Base-by-base conservation (phyloP, 2,329 filamentous ascomycete genomes). In the Ramularia collo-cygni region DNA sequence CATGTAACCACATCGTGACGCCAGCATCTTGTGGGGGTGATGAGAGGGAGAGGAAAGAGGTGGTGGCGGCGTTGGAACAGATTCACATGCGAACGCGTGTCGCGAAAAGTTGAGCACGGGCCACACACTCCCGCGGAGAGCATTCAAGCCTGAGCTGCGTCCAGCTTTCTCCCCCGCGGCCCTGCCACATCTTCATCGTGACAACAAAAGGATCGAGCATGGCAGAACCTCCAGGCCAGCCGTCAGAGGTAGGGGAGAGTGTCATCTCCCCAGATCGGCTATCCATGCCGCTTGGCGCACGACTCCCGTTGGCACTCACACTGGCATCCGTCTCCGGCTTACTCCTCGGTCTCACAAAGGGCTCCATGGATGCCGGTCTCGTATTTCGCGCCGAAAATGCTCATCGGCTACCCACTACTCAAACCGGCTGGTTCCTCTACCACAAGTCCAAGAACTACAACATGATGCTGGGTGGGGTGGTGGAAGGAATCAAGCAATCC, bases 381-480 rank as follows among this genome's bases (percentile, higher is more conserved):
- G 83, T 84, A 28, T 98, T 95, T 68, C 83, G 90, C 40, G 92
- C 92, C 44, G 92, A 98, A 66, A 94, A 98, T 60, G 88, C 92
- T 1, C 92, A 98, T 70, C 85, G 90, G 51, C 79, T 95, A 47
- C 92, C 92, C 14, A 80, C 77, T 3, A 81, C 81, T 1, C 81
- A 85, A 17, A 78, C 81, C 2, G 90, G 88, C 13, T 98, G 92
- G 92, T 98, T 90, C 61, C 76, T 96, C n/a, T 98, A 98, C 64
- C 90, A 96, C 70, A 95, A 95, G 67, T 86, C 80, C 60, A 96
- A 96, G 65, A 96, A 95, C 65, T 96, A 98, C 68, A 79, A 87
- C 55, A 76, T 83, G 37, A 81, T 85, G 55, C 74, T 83, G 15
- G 85, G 83, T 4, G 90, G 84, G 1, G 68, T 93, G 13, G 77